Base-by-base conservation (phyloP, 345 rosid species). In the Excoecaria agallocha region DNA sequence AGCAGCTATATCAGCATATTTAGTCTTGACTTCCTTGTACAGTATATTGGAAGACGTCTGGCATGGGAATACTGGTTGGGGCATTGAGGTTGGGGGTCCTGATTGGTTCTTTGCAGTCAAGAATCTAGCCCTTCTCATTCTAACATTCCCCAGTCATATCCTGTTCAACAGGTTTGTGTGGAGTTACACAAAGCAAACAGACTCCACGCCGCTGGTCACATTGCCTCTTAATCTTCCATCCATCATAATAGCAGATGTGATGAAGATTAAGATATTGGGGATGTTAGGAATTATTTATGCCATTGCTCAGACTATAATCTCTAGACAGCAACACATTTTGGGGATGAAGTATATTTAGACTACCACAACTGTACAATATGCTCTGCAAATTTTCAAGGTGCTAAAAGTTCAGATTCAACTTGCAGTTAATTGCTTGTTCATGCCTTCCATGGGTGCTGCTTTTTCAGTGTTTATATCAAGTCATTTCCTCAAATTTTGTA, bases 61-160 rank as follows among this genome's bases (percentile, higher is more conserved):
- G 98, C 90, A 93, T 63, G 98, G 98, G 55, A 90, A 89, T 78
- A 37, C 83, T 1, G 97, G 98, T 20, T 93, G 99, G 99, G 96
- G 92, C 72, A 78, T 89, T 50, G 92, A 95, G 77, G 83, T 95
- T 0, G 98, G 97, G 16, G 99, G 98, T 22, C 94, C 94, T 45
- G 94, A 90, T 75, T 96, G 97, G 99, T 87, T 93, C 74, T 93
- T 93, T 70, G 99, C 92, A 0, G 94, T 93, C 52, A 93, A 91
- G 84, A 96, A 93, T 78, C 72, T 93, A 48, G 98, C 98, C 67
- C 89, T 93, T 41, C 84, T 96, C 50, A 86, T 91, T 70, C 92
- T 93, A 16, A 91, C 99, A 17, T 85, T 91, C 79, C 98, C 99
- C 3, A 89, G 96, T 77, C 99, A 96, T 79, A 89, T 96, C 45